Conservation (phyloP, 2,329 filamentous ascomycete species). For the Aspergillus vadensis region DNA sequence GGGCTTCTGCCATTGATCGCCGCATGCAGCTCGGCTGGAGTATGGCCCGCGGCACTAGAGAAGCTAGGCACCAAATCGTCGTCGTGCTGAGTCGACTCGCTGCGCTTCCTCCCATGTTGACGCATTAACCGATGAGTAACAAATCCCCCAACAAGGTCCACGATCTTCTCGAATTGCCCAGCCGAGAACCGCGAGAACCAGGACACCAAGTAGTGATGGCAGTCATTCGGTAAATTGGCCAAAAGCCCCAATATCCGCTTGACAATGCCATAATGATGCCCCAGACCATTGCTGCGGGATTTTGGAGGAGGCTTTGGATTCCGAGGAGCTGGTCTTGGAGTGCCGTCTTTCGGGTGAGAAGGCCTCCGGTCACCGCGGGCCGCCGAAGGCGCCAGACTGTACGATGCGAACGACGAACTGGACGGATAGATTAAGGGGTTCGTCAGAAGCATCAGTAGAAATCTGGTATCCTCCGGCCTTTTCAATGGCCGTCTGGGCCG, state of each 20-base stretch:
- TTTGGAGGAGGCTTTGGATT: slow-evolving; percentile 14
- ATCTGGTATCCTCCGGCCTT: slow-evolving; percentile 70
- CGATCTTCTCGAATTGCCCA: slow-evolving; percentile 67
- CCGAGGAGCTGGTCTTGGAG: slow-evolving; percentile 20
- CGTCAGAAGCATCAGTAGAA: slow-evolving; percentile 73
- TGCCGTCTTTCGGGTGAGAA: slow-evolving; percentile 29
- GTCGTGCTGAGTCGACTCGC: slow-evolving; percentile 58
- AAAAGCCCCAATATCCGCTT: slow-evolving; percentile 81
- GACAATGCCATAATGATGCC: slow-evolving; percentile 78
- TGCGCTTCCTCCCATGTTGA: slow-evolving; percentile 67
- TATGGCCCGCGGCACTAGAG: slow-evolving; percentile 63
- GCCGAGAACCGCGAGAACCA: slow-evolving; percentile 77
- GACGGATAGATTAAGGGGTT: slow-evolving; percentile 72
- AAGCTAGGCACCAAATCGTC: slow-evolving; percentile 69
- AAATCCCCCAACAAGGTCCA: slow-evolving; percentile 76
- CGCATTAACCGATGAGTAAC: slow-evolving; percentile 77
- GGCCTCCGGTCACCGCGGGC: slow-evolving; percentile 31
- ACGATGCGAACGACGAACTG: slow-evolving; percentile 19
- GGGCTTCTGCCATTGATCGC: slow-evolving; percentile 60
- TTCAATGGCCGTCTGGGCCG: slow-evolving; percentile 71
- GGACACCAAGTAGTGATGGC: slow-evolving; percentile 73
- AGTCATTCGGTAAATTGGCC: slow-evolving; percentile 72
- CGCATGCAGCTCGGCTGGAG: slow-evolving; percentile 72
- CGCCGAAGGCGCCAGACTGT: slow-evolving; percentile 20
- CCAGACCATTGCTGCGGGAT: slow-evolving; percentile 47